Base-by-base conservation (phyloP, 495 filamentous ascomycete species). In the Entonaema liquescens region DNA sequence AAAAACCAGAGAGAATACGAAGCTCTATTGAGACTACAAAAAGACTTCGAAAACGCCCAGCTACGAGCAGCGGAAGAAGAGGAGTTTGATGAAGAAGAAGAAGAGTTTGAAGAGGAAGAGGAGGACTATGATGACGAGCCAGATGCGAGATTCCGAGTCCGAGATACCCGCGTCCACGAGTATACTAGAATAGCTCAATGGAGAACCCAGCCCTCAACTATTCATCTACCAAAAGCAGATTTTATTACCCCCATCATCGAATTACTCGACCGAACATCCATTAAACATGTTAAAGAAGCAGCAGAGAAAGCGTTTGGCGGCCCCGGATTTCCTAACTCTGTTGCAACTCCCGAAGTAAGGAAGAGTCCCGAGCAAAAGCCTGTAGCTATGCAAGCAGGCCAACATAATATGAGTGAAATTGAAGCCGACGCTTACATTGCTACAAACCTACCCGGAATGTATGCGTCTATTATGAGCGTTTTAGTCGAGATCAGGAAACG, bases 401-500 rank as follows among this genome's bases (percentile, higher is more conserved):
- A 95, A 60, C 81, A 85, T 59, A 81, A 81, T 29, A 96, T 98
- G 93, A 83, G 83, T 3, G 89, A 93, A 28, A 95, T 97, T 79
- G 92, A 97, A 75, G 91, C 89, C n/a, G 93, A 97, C 83, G 86
- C 89, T 2, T 98, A 88, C 70, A 71, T 97, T 26, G 88, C 93
- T 4, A 88, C 89, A 7, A 83, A 96, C 11, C 88, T 97, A 75
- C 95, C 95, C 0, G 91, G 89, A 1, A 84, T 91, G 59, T 97
- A 97, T 76, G 89, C 94, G 0, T 85, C 91, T 7, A 77, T 87
- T 0, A 87, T 91, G 78, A 92, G 91, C 68, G 83, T 89, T 7
- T 72, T 99, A 31, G 90, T 92, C 0, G 95, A 99, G 81, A 83
- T 94, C 13, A 89, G 95, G 35, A 94, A 94, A 74, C 88, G 95